These are phyloP conservation scores for Cladobotryum mycophilum DNA, from an alignment of 2,329 filamentous ascomycete species.

Conservation along the genomic window DNA sequence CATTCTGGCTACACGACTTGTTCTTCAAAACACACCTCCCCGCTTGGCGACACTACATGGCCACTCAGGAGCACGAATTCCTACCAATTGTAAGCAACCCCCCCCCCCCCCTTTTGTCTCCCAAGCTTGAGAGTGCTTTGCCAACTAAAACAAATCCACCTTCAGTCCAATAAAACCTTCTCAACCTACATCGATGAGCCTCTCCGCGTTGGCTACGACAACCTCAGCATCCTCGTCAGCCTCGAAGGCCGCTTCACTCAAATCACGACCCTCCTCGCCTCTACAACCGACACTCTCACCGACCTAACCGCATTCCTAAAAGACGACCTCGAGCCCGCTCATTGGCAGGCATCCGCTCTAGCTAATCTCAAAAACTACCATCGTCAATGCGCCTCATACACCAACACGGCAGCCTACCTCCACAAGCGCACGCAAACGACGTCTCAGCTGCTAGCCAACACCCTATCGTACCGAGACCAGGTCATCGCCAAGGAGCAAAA, in stretches of 20 bases:
- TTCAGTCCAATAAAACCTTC: slow-evolving; percentile 21
- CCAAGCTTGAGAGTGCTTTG: no score
- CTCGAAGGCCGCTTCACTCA: slow-evolving; percentile 22
- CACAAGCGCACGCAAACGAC: slow-evolving; percentile 21
- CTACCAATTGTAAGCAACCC: slow-evolving; percentile 18
- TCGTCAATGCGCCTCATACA: slow-evolving; percentile 14
- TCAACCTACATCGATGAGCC: slow-evolving; percentile 23
- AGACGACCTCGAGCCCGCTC: not conserved
- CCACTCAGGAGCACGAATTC: slow-evolving; percentile 17
- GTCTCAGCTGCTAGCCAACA: slow-evolving; percentile 21
- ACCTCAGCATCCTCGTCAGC: slow-evolving; percentile 19
- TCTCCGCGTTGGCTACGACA: slow-evolving; percentile 21
- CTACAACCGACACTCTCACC: slow-evolving; percentile 14
- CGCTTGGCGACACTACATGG: slow-evolving; percentile 21
- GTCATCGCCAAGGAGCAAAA: slow-evolving; percentile 26
- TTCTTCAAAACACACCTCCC: slow-evolving; percentile 20
- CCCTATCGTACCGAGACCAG: slow-evolving; percentile 24
- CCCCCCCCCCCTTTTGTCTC: not conserved
- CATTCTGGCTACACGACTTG: slow-evolving; percentile 18
- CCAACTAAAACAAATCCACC: not conserved
- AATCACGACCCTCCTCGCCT: slow-evolving; percentile 16
- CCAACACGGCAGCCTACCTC: slow-evolving; percentile 18
- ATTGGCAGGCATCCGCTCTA: not conserved
- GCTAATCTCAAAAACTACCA: slow-evolving; percentile 11
- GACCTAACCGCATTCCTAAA: slow-evolving; percentile 13